These are phyloP conservation scores for Macrophomina phaseolina DNA, from an alignment of 2,329 filamentous ascomycete genomes.

Conservation along the genomic window DNA sequence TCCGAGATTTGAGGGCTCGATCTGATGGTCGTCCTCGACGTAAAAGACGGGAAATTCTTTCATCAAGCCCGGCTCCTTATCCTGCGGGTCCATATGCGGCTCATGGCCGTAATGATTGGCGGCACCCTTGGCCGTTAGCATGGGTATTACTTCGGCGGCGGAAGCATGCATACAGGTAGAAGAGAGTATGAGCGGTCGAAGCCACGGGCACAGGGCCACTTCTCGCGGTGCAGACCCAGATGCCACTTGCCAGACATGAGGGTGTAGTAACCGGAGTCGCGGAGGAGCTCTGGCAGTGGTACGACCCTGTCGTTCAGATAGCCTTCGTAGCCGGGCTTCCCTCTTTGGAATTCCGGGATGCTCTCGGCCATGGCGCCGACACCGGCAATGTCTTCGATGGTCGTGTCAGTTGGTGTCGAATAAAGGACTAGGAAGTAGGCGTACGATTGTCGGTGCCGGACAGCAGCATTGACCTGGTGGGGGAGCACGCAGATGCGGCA, in stretches of 20 bases:
- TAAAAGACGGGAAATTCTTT: slow-evolving; percentile 33
- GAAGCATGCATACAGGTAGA: slow-evolving; percentile 20
- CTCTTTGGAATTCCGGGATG: slow-evolving; percentile 59
- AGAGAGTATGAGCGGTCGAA: slow-evolving; percentile 29
- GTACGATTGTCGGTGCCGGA: slow-evolving; percentile 64
- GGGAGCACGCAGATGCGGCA: slow-evolving; percentile 67
- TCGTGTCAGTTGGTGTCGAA: neutral
- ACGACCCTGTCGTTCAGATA: slow-evolving; percentile 66
- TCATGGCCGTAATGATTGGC: slow-evolving; percentile 47
- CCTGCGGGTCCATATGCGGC: slow-evolving; percentile 34
- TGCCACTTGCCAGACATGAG: slow-evolving; percentile 33
- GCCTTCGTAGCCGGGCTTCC: slow-evolving; percentile 66
- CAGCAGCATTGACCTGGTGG: slow-evolving; percentile 69
- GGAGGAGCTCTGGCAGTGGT: slow-evolving; percentile 63
- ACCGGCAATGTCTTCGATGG: slow-evolving; percentile 54
- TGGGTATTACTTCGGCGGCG: too few species aligned
- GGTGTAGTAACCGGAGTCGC: slow-evolving; percentile 44
- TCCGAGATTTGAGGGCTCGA: slow-evolving; percentile 31
- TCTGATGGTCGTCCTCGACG: slow-evolving; percentile 33
- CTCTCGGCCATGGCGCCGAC: slow-evolving; percentile 64
- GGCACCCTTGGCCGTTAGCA: slow-evolving; percentile 26
- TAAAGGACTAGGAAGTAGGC: neutral
- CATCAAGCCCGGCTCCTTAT: slow-evolving; percentile 30
- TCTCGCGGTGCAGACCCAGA: slow-evolving; percentile 29
- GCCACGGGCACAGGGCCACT: slow-evolving; percentile 28